Evolutionary conservation across 2,329 filamentous ascomycete genomes (phyloP).

Genomic region (Aspergillus ochraceus): DNA sequence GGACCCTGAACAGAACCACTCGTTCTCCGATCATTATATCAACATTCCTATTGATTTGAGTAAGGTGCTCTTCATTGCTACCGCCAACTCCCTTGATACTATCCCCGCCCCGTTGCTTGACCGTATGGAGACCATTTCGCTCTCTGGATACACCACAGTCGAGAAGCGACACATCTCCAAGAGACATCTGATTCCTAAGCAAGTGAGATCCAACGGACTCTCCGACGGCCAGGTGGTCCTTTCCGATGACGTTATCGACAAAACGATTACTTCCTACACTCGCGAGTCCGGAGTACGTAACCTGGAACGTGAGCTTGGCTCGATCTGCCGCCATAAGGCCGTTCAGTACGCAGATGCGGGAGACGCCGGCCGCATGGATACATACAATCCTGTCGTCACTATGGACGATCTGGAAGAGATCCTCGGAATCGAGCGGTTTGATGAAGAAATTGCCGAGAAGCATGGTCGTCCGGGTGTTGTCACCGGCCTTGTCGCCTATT

Average conservation of each 20-base stretch:
- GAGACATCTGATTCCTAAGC: slow-evolving; percentile 93
- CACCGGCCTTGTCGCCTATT: slow-evolving; percentile 93
- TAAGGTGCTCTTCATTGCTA: slow-evolving; percentile 96
- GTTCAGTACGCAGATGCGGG: slow-evolving; percentile 91
- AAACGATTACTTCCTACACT: slow-evolving; percentile 95
- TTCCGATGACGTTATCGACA: slow-evolving; percentile 81
- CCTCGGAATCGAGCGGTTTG: slow-evolving; percentile 87
- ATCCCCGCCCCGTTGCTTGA: slow-evolving; percentile 93
- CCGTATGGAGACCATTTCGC: slow-evolving; percentile 92
- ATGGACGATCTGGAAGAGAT: slow-evolving; percentile 85
- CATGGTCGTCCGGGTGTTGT: slow-evolving; percentile 82
- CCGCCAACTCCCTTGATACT: slow-evolving; percentile 90
- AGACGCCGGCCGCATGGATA: slow-evolving; percentile 66
- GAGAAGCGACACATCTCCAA: slow-evolving; percentile 95
- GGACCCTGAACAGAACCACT: slow-evolving; percentile 94
- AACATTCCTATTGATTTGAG: slow-evolving; percentile 93
- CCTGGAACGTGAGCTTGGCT: slow-evolving; percentile 90
- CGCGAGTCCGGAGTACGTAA: slow-evolving; percentile 95
- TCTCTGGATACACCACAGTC: slow-evolving; percentile 93
- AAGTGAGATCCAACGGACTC: slow-evolving; percentile 87
- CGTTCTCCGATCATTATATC: slow-evolving; percentile 94
- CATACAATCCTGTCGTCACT: slow-evolving; percentile 72
- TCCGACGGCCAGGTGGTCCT: slow-evolving; percentile 72
- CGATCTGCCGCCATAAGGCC: slow-evolving; percentile 90
- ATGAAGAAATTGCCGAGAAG: slow-evolving; percentile 92